Conservation (phyloP, 768 basidiomycete species). For the Russula dissimulans region DNA sequence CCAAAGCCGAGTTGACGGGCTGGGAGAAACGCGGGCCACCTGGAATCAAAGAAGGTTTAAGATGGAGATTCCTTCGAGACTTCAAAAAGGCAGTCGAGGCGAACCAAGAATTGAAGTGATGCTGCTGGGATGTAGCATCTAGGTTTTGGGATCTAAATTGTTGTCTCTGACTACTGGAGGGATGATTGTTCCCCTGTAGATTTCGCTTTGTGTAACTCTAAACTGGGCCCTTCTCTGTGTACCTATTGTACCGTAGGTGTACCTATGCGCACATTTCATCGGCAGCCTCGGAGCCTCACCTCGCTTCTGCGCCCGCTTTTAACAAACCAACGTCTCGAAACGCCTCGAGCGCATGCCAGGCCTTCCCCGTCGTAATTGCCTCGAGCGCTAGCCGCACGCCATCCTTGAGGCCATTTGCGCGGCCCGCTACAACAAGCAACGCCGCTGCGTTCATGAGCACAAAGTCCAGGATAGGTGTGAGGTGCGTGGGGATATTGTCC, state of each 20-base stretch:
- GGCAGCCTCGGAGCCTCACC: background rate
- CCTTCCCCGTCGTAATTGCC: conserved; percentile 48
- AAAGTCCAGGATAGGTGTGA: conserved; percentile 70
- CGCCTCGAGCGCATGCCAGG: conserved; percentile 23
- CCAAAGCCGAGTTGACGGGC: background rate
- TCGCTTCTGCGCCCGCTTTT: conserved; percentile 3
- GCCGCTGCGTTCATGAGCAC: conserved; percentile 89
- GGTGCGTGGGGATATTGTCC: conserved; percentile 40
- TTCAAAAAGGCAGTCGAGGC: background rate
- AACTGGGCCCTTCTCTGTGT: background rate
- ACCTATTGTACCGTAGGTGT: background rate
- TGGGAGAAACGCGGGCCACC: background rate
- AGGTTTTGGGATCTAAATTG: background rate
- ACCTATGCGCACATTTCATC: background rate
- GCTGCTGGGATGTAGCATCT: background rate
- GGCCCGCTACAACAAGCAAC: conserved; percentile 73
- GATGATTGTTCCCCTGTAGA: background rate
- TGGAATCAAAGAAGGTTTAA: background rate
- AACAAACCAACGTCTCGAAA: conserved; percentile 2
- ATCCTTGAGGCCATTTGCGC: conserved; percentile 58
- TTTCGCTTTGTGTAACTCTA: background rate
- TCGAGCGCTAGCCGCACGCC: conserved; percentile 61
- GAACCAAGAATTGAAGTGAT: background rate
- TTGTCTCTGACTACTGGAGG: background rate
- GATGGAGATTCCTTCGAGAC: background rate